phyloP scores from a whole-genome alignment of 768 basidiomycete species.

The Lentinula lateritia region DNA sequence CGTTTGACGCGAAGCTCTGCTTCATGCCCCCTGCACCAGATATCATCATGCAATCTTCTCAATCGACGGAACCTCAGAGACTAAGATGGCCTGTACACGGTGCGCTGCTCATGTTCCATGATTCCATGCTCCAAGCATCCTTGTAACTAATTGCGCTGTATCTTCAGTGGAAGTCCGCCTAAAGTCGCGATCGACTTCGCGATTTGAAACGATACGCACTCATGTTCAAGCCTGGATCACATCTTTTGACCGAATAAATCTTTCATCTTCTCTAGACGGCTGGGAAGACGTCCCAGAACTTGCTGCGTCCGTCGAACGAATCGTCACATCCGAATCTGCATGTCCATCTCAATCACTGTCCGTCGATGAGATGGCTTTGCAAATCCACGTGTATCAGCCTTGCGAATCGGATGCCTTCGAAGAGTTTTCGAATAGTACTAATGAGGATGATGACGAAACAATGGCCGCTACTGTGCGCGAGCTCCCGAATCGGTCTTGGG shows the following conservation, averaged over 20 bases:
- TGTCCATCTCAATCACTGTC: constrained; percentile 50
- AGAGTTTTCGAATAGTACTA: constrained; percentile 61
- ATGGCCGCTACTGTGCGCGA: constrained; percentile 89
- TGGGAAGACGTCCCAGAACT: constrained; percentile 78
- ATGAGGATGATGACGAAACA: constrained; percentile 71
- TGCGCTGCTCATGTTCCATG: constrained; percentile 18
- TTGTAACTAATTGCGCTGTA: neutral
- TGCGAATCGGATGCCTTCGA: constrained; percentile 61
- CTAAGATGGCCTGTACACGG: constrained; percentile 64
- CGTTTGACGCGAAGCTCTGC: neutral
- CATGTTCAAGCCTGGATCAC: constrained; percentile 50
- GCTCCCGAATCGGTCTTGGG: constrained; percentile 76
- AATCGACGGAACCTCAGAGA: neutral
- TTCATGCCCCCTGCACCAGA: constrained; percentile 15
- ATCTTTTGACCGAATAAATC: constrained; percentile 60
- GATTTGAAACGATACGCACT: constrained; percentile 69
- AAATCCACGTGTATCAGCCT: constrained; percentile 88
- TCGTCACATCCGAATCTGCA: constrained; percentile 66
- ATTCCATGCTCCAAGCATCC: neutral
- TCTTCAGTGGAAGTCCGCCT: constrained; percentile 79
- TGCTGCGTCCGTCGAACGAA: constrained; percentile 67
- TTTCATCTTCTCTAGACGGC: constrained; percentile 68
- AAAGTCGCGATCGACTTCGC: constrained; percentile 57
- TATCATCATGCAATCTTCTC: constrained; percentile 18
- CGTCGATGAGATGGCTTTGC: constrained; percentile 55